Base-by-base conservation (phyloP, 1,284 basidiomycete species). In the Apiotrichum porosum region DNA sequence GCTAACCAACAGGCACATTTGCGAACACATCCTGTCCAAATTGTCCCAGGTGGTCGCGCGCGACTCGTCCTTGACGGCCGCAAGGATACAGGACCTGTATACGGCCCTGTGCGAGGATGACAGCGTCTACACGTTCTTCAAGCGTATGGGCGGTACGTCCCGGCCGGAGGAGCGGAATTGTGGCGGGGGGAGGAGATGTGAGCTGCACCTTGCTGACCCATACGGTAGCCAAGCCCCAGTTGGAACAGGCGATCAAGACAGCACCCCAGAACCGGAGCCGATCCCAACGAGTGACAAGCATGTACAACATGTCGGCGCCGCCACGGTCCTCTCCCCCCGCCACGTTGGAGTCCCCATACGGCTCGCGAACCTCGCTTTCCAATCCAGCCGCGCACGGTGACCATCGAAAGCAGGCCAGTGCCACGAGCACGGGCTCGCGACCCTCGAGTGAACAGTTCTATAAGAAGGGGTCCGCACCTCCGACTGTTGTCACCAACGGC, bases 51-150 rank as follows among this genome's bases (percentile, higher is more conserved):
- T 93, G 22, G 83, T 84, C 19, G 81, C 86, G 28, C 80, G 89
- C 46, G 89, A 92, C 68, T 88, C 86, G 61, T 80, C 84, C 37
- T 81, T 83, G 6, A 77, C 76, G 0, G 47, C 61, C 8, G 88
- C 88, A 17, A 83, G 81, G 15, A 77, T 83, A 6, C 82, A 88
- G 55, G 88, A 93, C 66, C 75, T 94, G 30, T 91, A 88, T 68
- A 79, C 83, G 21, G 88, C 89, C 0, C 76, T 93, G 23, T 90
- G 88, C 56, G 90, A 93, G 71, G 90, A 93, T 69, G 83, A 86
- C 61, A 77, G 83, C 42, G 81, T 92, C 45, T 93, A 88, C 72
- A 79, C 80, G 21, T 77, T 86, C 56, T 91, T 92, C 75, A 88
- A 83, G 73, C 77, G 79, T n/a, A 86, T 91, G 85, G 81, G 85